Conservation (phyloP, 306 rosid genomes). For the Mimosa bimucronata region DNA sequence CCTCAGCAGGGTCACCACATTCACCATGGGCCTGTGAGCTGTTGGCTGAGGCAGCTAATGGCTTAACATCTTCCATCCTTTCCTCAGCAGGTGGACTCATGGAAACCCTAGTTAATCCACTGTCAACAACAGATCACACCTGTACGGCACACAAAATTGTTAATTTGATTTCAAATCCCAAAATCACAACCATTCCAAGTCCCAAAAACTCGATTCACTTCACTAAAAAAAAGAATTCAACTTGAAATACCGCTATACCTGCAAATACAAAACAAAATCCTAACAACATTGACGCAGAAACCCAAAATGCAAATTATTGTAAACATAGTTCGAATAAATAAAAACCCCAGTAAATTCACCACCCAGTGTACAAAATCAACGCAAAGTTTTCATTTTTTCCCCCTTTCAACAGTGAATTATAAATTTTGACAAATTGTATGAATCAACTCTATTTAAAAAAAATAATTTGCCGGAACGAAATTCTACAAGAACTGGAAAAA, state of each 20-base stretch:
- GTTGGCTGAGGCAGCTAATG: slow-evolving; percentile 30
- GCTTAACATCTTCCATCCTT: slow-evolving; percentile 50
- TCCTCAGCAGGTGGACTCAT: slow-evolving; percentile 49
- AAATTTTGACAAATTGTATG: neutral
- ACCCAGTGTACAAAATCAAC: neutral
- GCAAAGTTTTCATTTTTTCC: neutral
- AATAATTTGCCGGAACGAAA: neutral
- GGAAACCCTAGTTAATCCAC: slow-evolving; percentile 38
- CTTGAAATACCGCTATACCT: neutral
- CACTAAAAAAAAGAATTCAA: neutral
- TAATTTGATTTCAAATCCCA: neutral
- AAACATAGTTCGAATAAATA: neutral
- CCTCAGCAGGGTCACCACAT: slow-evolving; percentile 36
- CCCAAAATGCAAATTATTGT: neutral
- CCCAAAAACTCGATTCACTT: neutral
- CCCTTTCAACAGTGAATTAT: neutral
- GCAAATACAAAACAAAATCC: neutral
- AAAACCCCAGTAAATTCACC: neutral
- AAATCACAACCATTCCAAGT: neutral
- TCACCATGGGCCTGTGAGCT: slow-evolving; percentile 30
- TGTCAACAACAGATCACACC: neutral
- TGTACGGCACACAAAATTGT: neutral
- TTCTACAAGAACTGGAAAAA: neutral
- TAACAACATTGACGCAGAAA: neutral
- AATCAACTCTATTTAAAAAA: neutral